Conservation (phyloP, 306 rosid species). For the Dalbergia cultrata region DNA sequence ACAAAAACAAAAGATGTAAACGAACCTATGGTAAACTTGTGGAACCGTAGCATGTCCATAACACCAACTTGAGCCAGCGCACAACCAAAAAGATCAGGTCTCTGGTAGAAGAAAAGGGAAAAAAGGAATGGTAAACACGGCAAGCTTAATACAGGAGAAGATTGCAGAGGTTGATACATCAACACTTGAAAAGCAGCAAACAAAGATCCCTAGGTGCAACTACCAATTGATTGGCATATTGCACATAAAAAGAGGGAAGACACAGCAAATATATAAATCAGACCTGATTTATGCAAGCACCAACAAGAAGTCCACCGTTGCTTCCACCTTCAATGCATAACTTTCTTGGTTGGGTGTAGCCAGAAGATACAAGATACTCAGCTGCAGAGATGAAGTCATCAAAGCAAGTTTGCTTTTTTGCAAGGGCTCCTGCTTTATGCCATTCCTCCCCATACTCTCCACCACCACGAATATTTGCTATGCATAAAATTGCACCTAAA, state of each 20-base stretch:
- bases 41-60: conserved; percentile 98
- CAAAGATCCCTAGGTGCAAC: background rate
- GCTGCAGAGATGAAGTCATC: conserved; percentile 95
- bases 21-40: conserved; percentile 93
- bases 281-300: conserved; percentile 95
- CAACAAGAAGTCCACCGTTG: conserved; percentile 96
- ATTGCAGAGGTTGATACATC: background rate
- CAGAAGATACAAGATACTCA: conserved; percentile 85
- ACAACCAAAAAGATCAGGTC: conserved; percentile 95
- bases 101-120: conserved; percentile 55
- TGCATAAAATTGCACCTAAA: conserved; percentile 79
- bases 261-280: background rate
- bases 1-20: conserved; percentile 26
- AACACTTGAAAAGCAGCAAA: background rate
- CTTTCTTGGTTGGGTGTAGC: conserved; percentile 82
- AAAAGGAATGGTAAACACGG: background rate
- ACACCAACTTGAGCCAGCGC: conserved; percentile 98
- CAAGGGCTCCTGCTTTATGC: conserved; percentile 96
- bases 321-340: conserved; percentile 97
- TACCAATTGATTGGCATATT: background rate
- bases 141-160: conserved; percentile 27
- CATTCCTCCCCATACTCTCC: conserved; percentile 99
- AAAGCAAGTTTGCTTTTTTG: conserved; percentile 91
- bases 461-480: conserved; percentile 98
- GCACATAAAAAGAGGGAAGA: background rate